Conservation (phyloP, 2,329 filamentous ascomycete genomes). For the Thielaviopsis populi region DNA sequence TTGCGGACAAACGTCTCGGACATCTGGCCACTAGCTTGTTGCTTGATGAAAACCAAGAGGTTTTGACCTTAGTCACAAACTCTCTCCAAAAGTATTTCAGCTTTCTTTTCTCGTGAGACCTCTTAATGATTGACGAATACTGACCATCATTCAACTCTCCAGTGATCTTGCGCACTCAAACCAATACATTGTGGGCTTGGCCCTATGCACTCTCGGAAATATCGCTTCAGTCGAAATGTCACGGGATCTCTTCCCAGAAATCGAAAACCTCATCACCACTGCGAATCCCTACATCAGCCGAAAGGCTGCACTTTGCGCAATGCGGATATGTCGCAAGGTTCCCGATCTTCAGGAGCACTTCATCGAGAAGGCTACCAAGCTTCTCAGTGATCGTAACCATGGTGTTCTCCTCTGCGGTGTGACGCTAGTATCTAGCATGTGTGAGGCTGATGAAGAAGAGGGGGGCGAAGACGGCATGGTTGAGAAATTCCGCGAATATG, state of each 20-base stretch:
- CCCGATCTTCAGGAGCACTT: slow-evolving; percentile 97
- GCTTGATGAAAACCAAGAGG: slow-evolving; percentile 96
- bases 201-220: slow-evolving; percentile 89
- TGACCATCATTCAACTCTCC: slow-evolving; percentile 16
- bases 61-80: slow-evolving; percentile 91
- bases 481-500: slow-evolving; percentile 77
- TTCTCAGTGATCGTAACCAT: slow-evolving; percentile 87
- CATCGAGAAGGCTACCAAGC: slow-evolving; percentile 75
- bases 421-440: slow-evolving; percentile 80
- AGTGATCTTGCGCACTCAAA: slow-evolving; percentile 95
- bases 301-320: slow-evolving; percentile 95
- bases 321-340: slow-evolving; percentile 97
- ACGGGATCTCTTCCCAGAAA: slow-evolving; percentile 87
- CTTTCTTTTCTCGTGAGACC: background rate
- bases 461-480: slow-evolving; percentile 79
- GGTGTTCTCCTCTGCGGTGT: slow-evolving; percentile 86
- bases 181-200: slow-evolving; percentile 94
- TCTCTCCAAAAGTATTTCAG: slow-evolving; percentile 76
- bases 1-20: slow-evolving; percentile 91
- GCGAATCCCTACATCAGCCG: slow-evolving; percentile 96
- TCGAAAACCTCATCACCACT: slow-evolving; percentile 80
- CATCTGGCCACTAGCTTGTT: slow-evolving; percentile 93
- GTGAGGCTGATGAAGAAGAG: slow-evolving; percentile 86
- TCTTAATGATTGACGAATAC: slow-evolving; percentile 6
- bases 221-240: slow-evolving; percentile 98